A percentile compares a stretch with the other conserved stretches of the same genome.
phyloP scores from a whole-genome alignment of 305 asterid species.

The Fraxinus ornus region DNA sequence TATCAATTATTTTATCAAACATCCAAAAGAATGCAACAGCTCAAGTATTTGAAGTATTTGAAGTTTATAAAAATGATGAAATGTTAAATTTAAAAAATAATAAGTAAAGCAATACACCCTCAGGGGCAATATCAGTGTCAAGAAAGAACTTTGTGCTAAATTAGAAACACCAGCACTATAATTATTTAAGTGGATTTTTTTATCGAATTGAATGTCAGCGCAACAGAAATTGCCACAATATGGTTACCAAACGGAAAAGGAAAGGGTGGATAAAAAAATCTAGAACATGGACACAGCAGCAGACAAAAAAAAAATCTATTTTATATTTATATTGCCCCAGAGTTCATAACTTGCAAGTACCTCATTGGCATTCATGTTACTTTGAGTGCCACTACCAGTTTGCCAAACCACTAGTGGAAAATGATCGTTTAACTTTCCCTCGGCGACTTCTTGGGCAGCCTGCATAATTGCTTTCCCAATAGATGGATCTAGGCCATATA shows the following conservation, averaged over 20 bases:
- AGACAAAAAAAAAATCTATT: neutral
- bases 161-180: neutral
- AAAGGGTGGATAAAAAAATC: neutral
- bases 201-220: neutral
- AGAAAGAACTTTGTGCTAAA: neutral
- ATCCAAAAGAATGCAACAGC: neutral
- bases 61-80: neutral
- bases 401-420: conserved; percentile 99
- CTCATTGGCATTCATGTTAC: conserved; percentile 99
- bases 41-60: neutral
- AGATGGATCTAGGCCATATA: conserved; percentile 88
- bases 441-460: conserved; percentile 98
- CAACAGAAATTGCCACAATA: neutral
- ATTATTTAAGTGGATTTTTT: neutral
- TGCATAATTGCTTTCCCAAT: conserved; percentile 93
- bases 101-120: neutral
- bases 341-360: conserved; percentile 35
- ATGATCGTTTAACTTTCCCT: conserved; percentile 88
- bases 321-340: conserved; percentile 1
- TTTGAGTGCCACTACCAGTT: conserved; percentile 99
- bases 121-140: neutral
- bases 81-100: neutral
- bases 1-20: neutral
- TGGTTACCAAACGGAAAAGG: neutral
- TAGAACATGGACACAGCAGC: neutral